Evolutionary conservation across 139 green algal species (phyloP).

Genomic region (Tetradesmus obliquus): DNA sequence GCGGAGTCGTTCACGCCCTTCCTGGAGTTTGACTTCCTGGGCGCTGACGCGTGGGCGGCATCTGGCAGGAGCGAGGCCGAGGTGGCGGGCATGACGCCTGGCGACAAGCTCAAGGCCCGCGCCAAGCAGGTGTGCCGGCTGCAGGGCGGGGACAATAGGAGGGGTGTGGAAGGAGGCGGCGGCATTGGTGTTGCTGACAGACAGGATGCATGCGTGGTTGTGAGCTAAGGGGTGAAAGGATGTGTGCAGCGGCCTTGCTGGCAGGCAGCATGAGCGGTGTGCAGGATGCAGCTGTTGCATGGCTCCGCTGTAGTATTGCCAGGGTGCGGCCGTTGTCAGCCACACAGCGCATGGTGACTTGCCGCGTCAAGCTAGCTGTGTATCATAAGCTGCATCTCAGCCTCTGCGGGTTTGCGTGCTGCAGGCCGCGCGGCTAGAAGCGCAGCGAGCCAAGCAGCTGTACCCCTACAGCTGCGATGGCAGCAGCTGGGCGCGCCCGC

Average conservation of each 20-base stretch:
- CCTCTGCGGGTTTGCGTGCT: not conserved
- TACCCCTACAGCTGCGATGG: constrained; percentile 52
- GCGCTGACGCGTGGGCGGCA: constrained; percentile 53
- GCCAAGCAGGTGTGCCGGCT: constrained; percentile 25
- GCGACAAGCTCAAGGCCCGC: constrained; percentile 58
- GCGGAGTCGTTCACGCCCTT: constrained; percentile 68
- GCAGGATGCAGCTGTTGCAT: no score
- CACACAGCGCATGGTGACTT: not conserved
- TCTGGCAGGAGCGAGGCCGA: constrained; percentile 49
- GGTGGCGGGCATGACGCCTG: constrained; percentile 47
- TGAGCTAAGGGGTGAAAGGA: not conserved
- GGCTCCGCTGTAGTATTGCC: no score
- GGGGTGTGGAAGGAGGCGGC: not conserved
- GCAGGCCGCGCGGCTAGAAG: constrained; percentile 54
- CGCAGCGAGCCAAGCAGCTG: constrained; percentile 50
- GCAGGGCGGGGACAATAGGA: not conserved
- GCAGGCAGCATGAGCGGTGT: no score
- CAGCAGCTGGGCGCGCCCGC: not conserved
- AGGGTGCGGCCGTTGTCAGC: not conserved
- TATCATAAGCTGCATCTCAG: not conserved
- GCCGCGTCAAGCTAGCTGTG: no score
- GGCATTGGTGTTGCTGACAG: not conserved
- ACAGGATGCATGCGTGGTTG: constrained; percentile 2
- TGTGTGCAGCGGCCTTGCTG: not conserved
- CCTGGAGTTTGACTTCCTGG: constrained; percentile 79